Evolutionary conservation across 2,329 filamentous ascomycete species (phyloP), one percentile per base, ranked within the genome.

Genomic region (Rutstroemia sp.): DNA sequence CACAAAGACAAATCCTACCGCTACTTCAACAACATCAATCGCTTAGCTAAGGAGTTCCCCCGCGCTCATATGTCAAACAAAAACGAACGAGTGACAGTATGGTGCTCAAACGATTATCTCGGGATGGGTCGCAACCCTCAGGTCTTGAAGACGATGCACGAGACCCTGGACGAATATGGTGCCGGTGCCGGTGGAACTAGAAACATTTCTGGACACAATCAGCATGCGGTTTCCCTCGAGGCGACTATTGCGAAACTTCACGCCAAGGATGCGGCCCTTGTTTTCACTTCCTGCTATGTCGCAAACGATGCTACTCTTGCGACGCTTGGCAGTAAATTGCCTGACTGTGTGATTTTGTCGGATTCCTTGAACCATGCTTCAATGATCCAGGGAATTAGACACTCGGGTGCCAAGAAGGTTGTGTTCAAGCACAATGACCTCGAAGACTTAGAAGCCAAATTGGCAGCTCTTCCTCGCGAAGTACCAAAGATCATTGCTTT

Each of bases 21-120:
- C 69, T 97, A 97, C 78, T 99, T 99, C 79, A 99, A 99, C 81
- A 99, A 99, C 78, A 99, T 99, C 83, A 99, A 99, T 70, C 91
- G 94, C 38, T 80, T 99, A 59, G 94, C 94, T 63, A 89, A 94
- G 75, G 90, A 97, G 63, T 99, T 99, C 61, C 94, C 94, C 30
- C 89, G 88, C 62, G 94, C 94, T 47, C 94, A 99, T 73, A 95
- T 95, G 80, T 81, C 88, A 16, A 84, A 80, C 57, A 82, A 83
- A 68, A 86, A 92, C 58, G 90, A 96, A 63, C 84, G 84, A 53
- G 94, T 99, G 57, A 96, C 92, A 1, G 94, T 99, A 23, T 99
- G 94, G 94, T 99, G 94, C 78, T 95, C 92, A 70, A 99, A 99
- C 69, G 94, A 99, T 72, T 99, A 99, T 72, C 83, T 99, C 17